Conservation (phyloP, 306 rosid species). For the Heteromeles arbutifolia region DNA sequence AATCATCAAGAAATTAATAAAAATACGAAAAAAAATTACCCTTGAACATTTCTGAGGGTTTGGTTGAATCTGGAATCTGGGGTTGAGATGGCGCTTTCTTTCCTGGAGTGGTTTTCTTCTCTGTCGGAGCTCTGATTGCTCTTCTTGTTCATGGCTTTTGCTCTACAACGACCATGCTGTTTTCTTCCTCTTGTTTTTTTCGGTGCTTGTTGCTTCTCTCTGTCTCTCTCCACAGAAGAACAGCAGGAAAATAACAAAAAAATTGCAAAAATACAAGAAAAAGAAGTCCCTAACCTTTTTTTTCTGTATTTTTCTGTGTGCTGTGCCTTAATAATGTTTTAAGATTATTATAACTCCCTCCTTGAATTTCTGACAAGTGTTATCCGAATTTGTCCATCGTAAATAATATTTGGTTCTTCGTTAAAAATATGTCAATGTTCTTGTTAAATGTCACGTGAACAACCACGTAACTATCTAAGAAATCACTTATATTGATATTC, state of each 20-base stretch:
- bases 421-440: too few species aligned
- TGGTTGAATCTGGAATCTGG: conserved; percentile 81
- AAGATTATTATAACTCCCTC: too few species aligned
- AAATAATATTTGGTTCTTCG: too few species aligned
- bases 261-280: not conserved
- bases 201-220: not conserved
- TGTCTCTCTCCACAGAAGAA: not conserved
- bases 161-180: conserved; percentile 22
- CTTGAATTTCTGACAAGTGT: too few species aligned
- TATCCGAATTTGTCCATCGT: fast-evolving
- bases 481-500: too few species aligned
- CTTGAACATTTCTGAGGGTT: conserved; percentile 90
- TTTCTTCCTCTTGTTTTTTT: not conserved
- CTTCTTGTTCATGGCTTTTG: conserved; percentile 51
- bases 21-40: conserved; percentile 36
- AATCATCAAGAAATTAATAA: not conserved
- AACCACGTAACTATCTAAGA: too few species aligned
- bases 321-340: too few species aligned
- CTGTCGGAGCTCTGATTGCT: conserved; percentile 19
- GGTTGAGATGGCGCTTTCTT: conserved; percentile 42
- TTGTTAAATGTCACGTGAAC: fast-evolving
- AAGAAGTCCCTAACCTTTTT: not conserved
- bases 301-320: not conserved
- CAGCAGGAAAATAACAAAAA: not conserved
- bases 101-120: conserved; percentile 39